Conservation (phyloP, 2,329 filamentous ascomycete species). For the Aspergillus pseudoterreus region DNA sequence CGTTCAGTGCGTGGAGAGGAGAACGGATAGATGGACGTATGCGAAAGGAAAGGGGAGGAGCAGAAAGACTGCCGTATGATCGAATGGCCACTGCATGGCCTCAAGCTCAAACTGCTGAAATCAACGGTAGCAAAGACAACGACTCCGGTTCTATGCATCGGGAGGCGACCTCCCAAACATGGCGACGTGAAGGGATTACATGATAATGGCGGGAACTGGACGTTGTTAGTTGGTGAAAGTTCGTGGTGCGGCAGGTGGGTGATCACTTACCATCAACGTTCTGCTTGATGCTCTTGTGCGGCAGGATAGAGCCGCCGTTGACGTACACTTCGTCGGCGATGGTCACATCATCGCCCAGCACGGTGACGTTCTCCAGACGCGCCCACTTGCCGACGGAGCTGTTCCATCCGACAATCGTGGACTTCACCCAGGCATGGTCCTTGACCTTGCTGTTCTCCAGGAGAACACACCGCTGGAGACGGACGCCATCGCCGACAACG, state of each 20-base stretch:
- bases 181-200: constrained; percentile 39
- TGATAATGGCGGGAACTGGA: constrained; percentile 47
- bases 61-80: not conserved
- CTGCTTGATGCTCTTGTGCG: constrained; percentile 98
- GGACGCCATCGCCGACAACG: constrained; percentile 87
- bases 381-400: constrained; percentile 94
- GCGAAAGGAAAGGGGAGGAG: constrained; percentile 12
- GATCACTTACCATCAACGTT: constrained; percentile 74
- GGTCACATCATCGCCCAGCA: constrained; percentile 94
- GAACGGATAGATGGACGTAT: constrained; percentile 15
- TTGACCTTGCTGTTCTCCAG: constrained; percentile 90
- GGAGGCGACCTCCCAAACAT: constrained; percentile 22
- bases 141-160: constrained; percentile 39
- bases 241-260: not conserved
- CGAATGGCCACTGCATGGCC: not conserved
- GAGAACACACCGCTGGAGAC: constrained; percentile 88
- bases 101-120: constrained; percentile 9
- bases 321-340: constrained; percentile 98
- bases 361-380: constrained; percentile 94
- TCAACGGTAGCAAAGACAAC: constrained; percentile 24
- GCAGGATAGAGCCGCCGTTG: constrained; percentile 90
- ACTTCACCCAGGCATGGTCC: constrained; percentile 99
- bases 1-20: constrained; percentile 17
- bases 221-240: constrained; percentile 1
- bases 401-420: constrained; percentile 98